Conservation (phyloP, 2,329 filamentous ascomycete genomes). For the Neopestalotiopsis sp. region DNA sequence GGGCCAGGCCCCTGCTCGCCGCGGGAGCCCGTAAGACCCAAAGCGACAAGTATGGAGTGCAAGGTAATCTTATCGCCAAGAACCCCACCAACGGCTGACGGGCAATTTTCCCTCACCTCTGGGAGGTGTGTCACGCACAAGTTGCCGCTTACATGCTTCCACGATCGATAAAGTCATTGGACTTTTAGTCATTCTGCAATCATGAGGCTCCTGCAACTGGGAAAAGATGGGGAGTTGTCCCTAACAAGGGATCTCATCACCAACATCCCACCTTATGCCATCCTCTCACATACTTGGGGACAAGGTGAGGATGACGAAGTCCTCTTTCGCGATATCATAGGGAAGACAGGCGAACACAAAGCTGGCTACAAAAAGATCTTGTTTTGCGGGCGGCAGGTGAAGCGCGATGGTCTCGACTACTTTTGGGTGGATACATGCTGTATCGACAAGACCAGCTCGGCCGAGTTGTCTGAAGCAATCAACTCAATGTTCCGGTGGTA, state of each 20-base stretch:
- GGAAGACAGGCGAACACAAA: background rate
- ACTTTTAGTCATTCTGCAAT: background rate
- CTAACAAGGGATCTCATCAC: background rate
- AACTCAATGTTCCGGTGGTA: background rate
- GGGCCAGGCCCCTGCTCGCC: background rate
- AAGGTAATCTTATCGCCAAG: background rate
- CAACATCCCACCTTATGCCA: background rate
- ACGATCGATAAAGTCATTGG: background rate
- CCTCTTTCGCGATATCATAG: background rate
- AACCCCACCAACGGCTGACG: background rate
- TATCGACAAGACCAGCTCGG: background rate
- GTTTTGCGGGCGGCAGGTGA: background rate
- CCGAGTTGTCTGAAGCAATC: background rate
- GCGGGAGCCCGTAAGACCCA: background rate
- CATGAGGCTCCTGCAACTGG: background rate
- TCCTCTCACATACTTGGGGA: background rate
- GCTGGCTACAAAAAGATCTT: conserved; percentile 7
- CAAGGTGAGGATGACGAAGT: background rate
- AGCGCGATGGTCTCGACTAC: background rate
- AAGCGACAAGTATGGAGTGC: background rate
- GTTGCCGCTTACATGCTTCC: too few relatives aligned
- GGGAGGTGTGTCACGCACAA: too few relatives aligned
- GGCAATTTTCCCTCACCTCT: background rate
- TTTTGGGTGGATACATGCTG: background rate
- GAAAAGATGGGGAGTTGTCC: background rate